A percentile compares a stretch with the other conserved stretches of the same genome.
phyloP scores from a whole-genome alignment of 2,329 filamentous ascomycete genomes.

The Tolypocladium capitatum region DNA sequence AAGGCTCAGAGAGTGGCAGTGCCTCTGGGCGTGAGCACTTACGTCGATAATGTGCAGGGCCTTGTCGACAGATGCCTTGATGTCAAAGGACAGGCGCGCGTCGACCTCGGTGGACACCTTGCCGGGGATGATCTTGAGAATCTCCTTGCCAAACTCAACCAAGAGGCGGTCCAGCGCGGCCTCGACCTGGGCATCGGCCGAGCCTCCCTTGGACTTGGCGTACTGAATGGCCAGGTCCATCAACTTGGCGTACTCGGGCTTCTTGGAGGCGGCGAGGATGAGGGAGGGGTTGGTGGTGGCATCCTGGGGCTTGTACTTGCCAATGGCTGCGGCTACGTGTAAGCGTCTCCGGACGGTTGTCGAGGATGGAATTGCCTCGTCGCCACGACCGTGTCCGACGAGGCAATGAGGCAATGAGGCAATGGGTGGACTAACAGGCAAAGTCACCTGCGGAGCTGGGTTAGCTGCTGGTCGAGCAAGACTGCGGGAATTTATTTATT shows the following conservation, averaged over 20 bases:
- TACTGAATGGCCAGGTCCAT: slow-evolving; percentile 76
- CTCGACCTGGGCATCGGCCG: slow-evolving; percentile 73
- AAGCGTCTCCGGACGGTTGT: slow-evolving; percentile 7
- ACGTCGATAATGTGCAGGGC: slow-evolving; percentile 94
- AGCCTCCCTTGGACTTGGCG: slow-evolving; percentile 63
- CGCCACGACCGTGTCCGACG: not conserved
- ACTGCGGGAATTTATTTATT: slow-evolving; percentile 48
- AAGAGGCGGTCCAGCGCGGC: slow-evolving; percentile 83
- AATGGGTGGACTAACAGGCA: slow-evolving; percentile 45
- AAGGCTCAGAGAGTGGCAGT: not conserved
- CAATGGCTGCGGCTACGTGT: slow-evolving; percentile 56
- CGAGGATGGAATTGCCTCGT: not conserved
- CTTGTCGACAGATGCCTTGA: slow-evolving; percentile 83
- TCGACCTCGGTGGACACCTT: slow-evolving; percentile 99
- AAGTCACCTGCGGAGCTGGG: slow-evolving; percentile 49
- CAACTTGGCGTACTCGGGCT: slow-evolving; percentile 85
- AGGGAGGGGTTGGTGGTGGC: slow-evolving; percentile 98
- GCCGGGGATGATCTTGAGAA: slow-evolving; percentile 90
- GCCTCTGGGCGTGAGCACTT: slow-evolving; percentile 17
- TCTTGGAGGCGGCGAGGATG: slow-evolving; percentile 97
- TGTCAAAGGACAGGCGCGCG: slow-evolving; percentile 90
- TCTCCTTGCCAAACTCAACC: slow-evolving; percentile 96
- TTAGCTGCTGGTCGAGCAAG: slow-evolving; percentile 8
- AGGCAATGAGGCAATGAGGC: not conserved
- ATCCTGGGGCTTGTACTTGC: slow-evolving; percentile 99